Percentiles rank a stretch among this genome's conserved stretches.
Conservation (phyloP, 2,329 filamentous ascomycete species). For the Herpotrichia juniperi region DNA sequence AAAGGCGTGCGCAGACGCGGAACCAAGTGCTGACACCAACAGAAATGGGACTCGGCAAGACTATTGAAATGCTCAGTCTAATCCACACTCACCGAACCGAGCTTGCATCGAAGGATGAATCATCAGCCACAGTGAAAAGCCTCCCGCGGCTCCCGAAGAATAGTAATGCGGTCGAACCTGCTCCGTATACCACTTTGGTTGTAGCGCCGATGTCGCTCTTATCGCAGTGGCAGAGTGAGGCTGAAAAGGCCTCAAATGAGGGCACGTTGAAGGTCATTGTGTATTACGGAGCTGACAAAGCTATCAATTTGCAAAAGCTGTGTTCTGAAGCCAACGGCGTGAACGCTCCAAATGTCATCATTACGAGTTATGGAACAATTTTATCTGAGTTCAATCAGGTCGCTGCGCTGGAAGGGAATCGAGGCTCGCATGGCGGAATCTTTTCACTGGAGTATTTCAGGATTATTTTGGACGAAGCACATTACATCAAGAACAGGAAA, state of each 20-base stretch:
- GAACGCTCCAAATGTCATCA: constrained; percentile 84
- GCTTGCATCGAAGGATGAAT: constrained; percentile 39
- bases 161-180: constrained; percentile 65
- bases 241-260: constrained; percentile 83
- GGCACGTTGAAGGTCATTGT: constrained; percentile 84
- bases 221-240: constrained; percentile 97
- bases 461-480: constrained; percentile 92
- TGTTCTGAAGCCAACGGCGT: constrained; percentile 76
- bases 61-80: constrained; percentile 96
- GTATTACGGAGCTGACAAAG: constrained; percentile 91
- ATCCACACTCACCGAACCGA: constrained; percentile 82
- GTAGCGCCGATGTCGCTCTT: constrained; percentile 96
- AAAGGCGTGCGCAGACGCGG: not conserved
- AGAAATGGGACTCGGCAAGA: constrained; percentile 98
- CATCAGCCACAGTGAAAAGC: constrained; percentile 58
- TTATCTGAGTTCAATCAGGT: constrained; percentile 87
- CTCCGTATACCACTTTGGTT: constrained; percentile 89
- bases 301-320: constrained; percentile 74
- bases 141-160: constrained; percentile 67
- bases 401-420: constrained; percentile 68
- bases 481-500: constrained; percentile 84
- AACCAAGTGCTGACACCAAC: constrained; percentile 17
- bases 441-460: constrained; percentile 96
- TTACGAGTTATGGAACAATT: constrained; percentile 92
- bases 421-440: constrained; percentile 68